Base-by-base conservation (phyloP, 768 basidiomycete genomes). In the Harrya chromipes region DNA sequence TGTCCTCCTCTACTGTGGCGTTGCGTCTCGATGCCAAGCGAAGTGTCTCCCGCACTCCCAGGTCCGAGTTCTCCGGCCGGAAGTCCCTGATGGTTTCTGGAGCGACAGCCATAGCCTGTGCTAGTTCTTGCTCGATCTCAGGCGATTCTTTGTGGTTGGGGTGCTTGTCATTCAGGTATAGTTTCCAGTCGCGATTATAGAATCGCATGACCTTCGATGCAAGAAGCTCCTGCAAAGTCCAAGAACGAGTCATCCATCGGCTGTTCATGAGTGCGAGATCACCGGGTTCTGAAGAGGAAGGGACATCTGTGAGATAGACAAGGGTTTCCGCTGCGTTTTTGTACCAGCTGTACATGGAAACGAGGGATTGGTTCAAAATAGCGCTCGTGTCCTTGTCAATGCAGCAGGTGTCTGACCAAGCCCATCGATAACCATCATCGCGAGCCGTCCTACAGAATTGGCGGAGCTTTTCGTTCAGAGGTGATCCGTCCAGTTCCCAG, bases 1-100 rank as follows among this genome's bases (percentile, higher is more conserved):
- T 23, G 6, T 23, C 60, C 44, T 58, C 60, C 17, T 49, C 46
- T 17, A 46, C 40, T 3, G 60, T 60, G 4, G 60, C 60, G 9
- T 42, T 58, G 35, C 60, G 53, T 19, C 27, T 51, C 8, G 60
- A 57, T 14, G 56, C 60, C 17, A 49, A 20, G 26, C 41, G 37
- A 3, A 49, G 55, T 13, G 24, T 35, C 21, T 45, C 34, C 16
- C 43, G 34, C 19, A 45, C 43, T n/a, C 34, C 33, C 8, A 45
- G 21, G n/a, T 36, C 23, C 3, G 23, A 23, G 23, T 23, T 23
- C 11, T n/a, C 17, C 0, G 44, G 44, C n/a, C 12, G 23, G 9
- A 45, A 45, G n/a, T 16, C 11, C 5, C 1, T 12, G 7, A 45
- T 26, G 1, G 35, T 37, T 35, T 37, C 44, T 14, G 34, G 34